These are phyloP conservation scores for Fusarium sp. DNA, from an alignment of 2,329 filamentous ascomycete genomes.

Conservation along the genomic window DNA sequence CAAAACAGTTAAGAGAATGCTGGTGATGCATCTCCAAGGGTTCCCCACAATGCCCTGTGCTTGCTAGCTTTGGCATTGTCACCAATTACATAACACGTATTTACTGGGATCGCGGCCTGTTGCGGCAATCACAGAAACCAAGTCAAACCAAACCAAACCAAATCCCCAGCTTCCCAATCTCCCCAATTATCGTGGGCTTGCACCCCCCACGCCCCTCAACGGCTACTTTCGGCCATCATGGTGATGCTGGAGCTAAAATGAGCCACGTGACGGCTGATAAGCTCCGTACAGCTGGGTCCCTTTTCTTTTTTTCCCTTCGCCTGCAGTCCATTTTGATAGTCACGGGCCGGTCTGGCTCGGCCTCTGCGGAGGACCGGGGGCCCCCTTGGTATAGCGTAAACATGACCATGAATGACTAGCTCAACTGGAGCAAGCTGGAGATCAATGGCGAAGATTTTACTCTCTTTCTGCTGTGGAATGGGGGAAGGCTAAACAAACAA, in stretches of 20 bases:
- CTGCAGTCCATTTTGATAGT: background rate
- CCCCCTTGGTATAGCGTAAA: background rate
- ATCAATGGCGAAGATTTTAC: conserved; percentile 15
- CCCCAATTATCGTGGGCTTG: conserved; percentile 23
- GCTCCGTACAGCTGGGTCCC: conserved; percentile 33
- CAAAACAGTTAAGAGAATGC: conserved; percentile 24
- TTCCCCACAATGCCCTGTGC: conserved; percentile 34
- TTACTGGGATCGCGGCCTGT: conserved; percentile 34
- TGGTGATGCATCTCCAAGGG: conserved; percentile 27
- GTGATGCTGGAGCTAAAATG: conserved; percentile 2
- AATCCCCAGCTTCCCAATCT: conserved; percentile 24
- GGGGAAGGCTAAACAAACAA: conserved; percentile 7
- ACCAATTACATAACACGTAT: conserved; percentile 37
- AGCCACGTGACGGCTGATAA: conserved; percentile 45
- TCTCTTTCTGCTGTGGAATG: conserved; percentile 17
- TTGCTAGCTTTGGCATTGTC: conserved; percentile 2
- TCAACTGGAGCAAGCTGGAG: conserved; percentile 6
- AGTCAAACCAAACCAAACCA: background rate
- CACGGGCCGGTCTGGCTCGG: conserved; percentile 35
- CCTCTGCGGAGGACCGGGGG: conserved; percentile 27
- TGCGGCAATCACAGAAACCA: conserved; percentile 32
- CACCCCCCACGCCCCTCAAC: conserved; percentile 21
- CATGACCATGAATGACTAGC: conserved; percentile 23
- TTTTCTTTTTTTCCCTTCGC: background rate
- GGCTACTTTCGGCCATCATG: conserved; percentile 42